phyloP scores from a whole-genome alignment of 1,139 yeast species.

The Yamadazyma membranifaciens region DNA sequence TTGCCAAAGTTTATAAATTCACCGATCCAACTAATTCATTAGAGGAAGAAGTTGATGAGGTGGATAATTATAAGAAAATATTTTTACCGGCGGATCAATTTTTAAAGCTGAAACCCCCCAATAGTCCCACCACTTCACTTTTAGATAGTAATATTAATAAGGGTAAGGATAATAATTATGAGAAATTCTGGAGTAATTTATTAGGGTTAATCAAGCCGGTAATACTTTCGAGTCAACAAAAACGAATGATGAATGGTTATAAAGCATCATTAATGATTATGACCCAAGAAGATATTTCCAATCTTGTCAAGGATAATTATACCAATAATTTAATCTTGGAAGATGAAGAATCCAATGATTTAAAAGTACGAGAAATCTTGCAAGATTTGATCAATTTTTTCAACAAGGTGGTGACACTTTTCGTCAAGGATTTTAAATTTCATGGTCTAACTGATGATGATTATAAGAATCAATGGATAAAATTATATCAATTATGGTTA shows the following conservation, averaged over 20 bases:
- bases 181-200: constrained; percentile 25
- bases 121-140: constrained; percentile 5
- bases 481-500: constrained; percentile 25
- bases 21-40: constrained; percentile 35
- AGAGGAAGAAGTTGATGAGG: constrained; percentile 28
- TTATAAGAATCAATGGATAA: constrained; percentile 21
- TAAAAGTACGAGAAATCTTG: constrained; percentile 28
- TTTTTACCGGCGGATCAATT: constrained; percentile 43
- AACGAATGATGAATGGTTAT: constrained; percentile 12
- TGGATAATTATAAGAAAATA: constrained; percentile 37
- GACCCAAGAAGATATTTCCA: constrained; percentile 33
- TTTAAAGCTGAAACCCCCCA: constrained; percentile 20
- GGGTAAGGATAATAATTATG: constrained; percentile 6
- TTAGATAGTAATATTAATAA: background rate
- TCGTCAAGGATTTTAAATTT: constrained; percentile 22
- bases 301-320: constrained; percentile 26
- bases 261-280: constrained; percentile 15
- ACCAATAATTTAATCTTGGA: constrained; percentile 4
- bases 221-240: constrained; percentile 15
- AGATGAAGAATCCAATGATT: constrained; percentile 26
- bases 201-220: constrained; percentile 18
- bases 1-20: constrained; percentile 38
- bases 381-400: constrained; percentile 31
- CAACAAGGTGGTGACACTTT: constrained; percentile 21
- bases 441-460: constrained; percentile 7